Evolutionary conservation across 1,284 basidiomycete species (phyloP), one percentile per base, ranked within the genome.

Genomic region (Coniferiporia sulphurascens): DNA sequence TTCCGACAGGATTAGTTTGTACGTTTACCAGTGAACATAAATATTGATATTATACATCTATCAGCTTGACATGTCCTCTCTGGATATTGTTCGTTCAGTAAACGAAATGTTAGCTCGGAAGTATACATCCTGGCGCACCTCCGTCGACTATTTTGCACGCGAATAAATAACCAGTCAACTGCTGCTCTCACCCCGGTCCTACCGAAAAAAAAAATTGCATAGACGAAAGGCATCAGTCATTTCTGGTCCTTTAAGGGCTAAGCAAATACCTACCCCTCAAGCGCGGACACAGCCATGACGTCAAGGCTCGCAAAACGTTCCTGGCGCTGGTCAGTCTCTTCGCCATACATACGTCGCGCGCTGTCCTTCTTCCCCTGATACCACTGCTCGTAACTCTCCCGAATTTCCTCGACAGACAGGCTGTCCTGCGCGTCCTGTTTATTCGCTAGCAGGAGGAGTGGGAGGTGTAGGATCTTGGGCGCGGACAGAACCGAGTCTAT

Each of bases 161-260:
- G 81, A 58, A 95, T 85, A 71, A 96, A 96, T 21, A 97, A 71
- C 94, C 94, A 97, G 68, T 97, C 91, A 5, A 96, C 89, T 0
- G 92, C 93, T 55, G 90, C 89, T 59, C 89, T 83, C 2, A 97
- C 89, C 0, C 94, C 94, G 36, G 91, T 92, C 41, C 94, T 96
- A 66, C 34, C 34, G 52, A 9, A 55, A 8, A 8, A 8, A 3
- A 8, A 10, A 3, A 3, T 41, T 12, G 45, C 7, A 36, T 21
- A 12, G 54, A 22, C 38, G 57, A 35, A 45, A 41, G 48, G 52
- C 27, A 51, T 51, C 21, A 58, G 48, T 15, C 4, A n/a, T 15
- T 27, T 53, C 44, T 52, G 21, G 53, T 46, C 43, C 55, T 45
- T 21, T 38, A 13, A 38, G 13, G 1, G 48, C 15, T 35, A 32